Evolutionary conservation across 2,329 filamentous ascomycete genomes (phyloP).

Genomic region (Emergomyces orientalis): DNA sequence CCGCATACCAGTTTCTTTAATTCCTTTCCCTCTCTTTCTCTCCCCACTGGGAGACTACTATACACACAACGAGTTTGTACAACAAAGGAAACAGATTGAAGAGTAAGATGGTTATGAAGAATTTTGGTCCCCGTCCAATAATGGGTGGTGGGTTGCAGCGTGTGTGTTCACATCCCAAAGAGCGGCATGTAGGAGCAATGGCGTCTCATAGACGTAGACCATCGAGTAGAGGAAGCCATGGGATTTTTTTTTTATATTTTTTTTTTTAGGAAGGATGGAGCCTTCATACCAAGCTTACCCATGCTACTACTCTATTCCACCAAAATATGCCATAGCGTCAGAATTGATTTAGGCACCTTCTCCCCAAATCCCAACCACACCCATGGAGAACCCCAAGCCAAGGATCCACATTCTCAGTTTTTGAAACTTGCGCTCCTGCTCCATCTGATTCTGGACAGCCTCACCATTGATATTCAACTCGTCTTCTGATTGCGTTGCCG

Average conservation of each 20-base stretch:
- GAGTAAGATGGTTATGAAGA: background rate
- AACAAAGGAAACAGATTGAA: background rate
- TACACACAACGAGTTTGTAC: background rate
- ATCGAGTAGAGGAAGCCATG: background rate
- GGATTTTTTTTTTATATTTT: too few relatives aligned
- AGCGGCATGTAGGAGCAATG: background rate
- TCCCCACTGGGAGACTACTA: background rate
- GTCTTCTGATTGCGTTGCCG: slow-evolving; percentile 1
- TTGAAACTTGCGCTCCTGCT: slow-evolving; percentile 33
- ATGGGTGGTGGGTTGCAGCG: background rate
- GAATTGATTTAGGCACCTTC: slow-evolving; percentile 27
- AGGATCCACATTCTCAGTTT: slow-evolving; percentile 31
- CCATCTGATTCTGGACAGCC: slow-evolving; percentile 37
- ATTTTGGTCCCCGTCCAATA: background rate
- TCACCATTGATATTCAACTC: slow-evolving; percentile 38
- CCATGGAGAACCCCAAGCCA: slow-evolving; percentile 37
- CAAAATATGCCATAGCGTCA: background rate
- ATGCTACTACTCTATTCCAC: background rate
- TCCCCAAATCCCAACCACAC: slow-evolving; percentile 42
- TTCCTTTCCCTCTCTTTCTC: background rate
- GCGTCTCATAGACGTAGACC: background rate
- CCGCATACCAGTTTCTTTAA: background rate
- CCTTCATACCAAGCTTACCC: background rate
- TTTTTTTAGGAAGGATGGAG: background rate
- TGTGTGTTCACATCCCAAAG: background rate